Conservation (phyloP, 345 rosid genomes). For the Heritiera fomes region DNA sequence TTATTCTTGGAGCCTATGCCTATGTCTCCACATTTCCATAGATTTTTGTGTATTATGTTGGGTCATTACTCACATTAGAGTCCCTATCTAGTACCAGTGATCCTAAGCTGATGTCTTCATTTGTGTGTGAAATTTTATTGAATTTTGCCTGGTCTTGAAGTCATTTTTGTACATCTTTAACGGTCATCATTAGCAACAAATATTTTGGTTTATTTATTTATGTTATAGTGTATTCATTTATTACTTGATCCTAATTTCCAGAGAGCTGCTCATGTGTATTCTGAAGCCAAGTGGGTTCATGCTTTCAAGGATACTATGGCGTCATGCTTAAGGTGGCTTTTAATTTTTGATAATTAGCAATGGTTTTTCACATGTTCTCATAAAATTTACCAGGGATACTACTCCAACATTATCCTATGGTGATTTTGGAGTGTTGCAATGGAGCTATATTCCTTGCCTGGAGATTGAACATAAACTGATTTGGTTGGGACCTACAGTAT, state of each 20-base stretch:
- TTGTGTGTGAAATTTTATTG: neutral
- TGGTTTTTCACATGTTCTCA: neutral
- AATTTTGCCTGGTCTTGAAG: neutral
- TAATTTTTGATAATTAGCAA: neutral
- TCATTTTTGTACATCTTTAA: neutral
- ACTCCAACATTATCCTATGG: neutral
- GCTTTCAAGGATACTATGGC: slow-evolving; percentile 85
- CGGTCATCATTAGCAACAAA: neutral
- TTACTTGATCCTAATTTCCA: slow-evolving; percentile 29
- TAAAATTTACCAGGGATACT: neutral
- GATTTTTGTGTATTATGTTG: neutral
- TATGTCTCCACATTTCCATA: neutral
- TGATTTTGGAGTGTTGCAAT: neutral
- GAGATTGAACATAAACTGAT: neutral
- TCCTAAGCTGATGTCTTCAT: slow-evolving; percentile 12
- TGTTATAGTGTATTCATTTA: slow-evolving; percentile 1
- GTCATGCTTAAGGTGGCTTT: slow-evolving; percentile 58
- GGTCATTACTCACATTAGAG: neutral
- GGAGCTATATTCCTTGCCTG: neutral
- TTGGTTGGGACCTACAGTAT: neutral
- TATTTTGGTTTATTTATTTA: slow-evolving; percentile 2
- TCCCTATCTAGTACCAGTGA: neutral
- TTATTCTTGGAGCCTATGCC: neutral
- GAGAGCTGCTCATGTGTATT: slow-evolving; percentile 93
- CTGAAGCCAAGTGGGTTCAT: slow-evolving; percentile 84